Evolutionary conservation across 192 early-diverging fungal genomes (phyloP), one percentile per base, ranked within the genome.

Genomic region (Phycomyces blakesleeanus): DNA sequence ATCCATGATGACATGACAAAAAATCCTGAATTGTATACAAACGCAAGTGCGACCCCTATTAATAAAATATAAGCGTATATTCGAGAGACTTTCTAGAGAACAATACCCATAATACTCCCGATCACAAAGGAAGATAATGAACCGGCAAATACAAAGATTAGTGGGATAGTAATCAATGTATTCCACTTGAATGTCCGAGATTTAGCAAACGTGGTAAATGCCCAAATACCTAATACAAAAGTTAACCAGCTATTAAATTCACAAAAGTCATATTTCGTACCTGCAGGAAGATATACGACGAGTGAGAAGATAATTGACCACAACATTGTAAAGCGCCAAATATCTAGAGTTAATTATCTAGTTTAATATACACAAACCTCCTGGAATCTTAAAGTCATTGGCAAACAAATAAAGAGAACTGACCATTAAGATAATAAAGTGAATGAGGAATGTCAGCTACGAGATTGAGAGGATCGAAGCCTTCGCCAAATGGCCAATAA

Each of bases 1-100:
- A 86, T 77, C 87, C 87, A 89, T 9, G 83, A 82, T n/a, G 85
- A 84, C 85, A 89, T 86, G 29, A 74, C 73, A 72, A 87, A 87
- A 22, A 70, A 71, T 6, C 87, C 87, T 20, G 84, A 74, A 51
- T 79, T 81, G 64, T 89, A 89, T 0, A 87, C 71, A 22, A 76
- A 73, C 8, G 78, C 76, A 18, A 89, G 71, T 2, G 83, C 76
- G 18, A 81, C 59, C 8, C 87, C 87, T 88, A 63, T 10, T 12
- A n/a, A 37, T 27, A 51, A 21, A 1, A 53, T 34, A 1, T 44
- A 5, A 55, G 42, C n/a, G 14, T 25, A 24, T 53, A 34, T 44
- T 25, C 5, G 5, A 55, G 22, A 41, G 16, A 16, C 27, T 9
- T 65, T 18, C 42, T 51, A 51, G 12, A 58, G 47, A 27, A 25